phyloP scores from a whole-genome alignment of 2,329 filamentous ascomycete species.

The Botrytis squamosa region DNA sequence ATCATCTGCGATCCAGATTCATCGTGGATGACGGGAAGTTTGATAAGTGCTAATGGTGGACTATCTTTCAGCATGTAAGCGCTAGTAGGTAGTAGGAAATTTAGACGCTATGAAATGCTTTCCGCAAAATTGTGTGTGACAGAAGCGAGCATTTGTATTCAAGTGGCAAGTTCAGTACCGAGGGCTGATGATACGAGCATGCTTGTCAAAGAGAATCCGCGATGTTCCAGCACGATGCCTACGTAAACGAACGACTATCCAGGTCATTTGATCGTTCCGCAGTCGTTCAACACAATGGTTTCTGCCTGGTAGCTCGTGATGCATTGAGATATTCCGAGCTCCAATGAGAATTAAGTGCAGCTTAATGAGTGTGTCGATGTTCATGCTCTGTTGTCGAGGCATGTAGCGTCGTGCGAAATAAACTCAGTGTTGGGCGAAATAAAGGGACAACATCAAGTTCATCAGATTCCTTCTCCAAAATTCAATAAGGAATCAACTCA shows the following conservation, averaged over 20 bases:
- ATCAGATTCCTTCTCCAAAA: not conserved
- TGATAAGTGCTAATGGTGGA: slow-evolving; percentile 10
- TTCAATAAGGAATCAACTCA: not conserved
- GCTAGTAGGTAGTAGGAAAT: not conserved
- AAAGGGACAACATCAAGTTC: not conserved
- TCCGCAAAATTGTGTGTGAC: not conserved
- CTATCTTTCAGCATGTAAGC: slow-evolving; percentile 13
- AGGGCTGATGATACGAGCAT: not conserved
- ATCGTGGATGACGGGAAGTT: slow-evolving; percentile 15
- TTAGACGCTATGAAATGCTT: not conserved
- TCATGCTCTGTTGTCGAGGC: not conserved
- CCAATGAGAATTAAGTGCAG: not conserved
- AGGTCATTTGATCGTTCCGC: not conserved
- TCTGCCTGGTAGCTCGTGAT: not conserved
- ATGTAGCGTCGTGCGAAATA: not conserved
- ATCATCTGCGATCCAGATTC: slow-evolving; percentile 19
- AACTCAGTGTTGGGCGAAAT: not conserved
- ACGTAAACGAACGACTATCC: too few relatives aligned
- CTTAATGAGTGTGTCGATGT: not conserved
- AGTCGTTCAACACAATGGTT: too few relatives aligned
- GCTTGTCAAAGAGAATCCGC: not conserved
- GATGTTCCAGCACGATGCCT: not conserved
- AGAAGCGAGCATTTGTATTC: not conserved
- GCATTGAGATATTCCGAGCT: not conserved
- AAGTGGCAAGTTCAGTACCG: not conserved